phyloP scores from a whole-genome alignment of 179 eudicot genomes.

The Silene vulgaris region DNA sequence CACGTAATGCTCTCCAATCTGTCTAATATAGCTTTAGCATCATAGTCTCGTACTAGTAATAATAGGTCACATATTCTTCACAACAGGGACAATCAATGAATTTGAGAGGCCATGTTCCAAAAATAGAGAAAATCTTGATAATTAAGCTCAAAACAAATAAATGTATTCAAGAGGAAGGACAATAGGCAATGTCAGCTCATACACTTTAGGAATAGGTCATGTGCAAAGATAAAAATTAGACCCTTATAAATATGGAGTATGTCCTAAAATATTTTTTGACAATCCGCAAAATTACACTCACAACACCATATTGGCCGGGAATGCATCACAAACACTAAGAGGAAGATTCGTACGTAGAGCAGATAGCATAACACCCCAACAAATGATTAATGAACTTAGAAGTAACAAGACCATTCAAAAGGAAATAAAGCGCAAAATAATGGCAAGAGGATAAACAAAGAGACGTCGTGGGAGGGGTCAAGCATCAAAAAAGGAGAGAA shows the following conservation, averaged over 20 bases:
- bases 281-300: too few relatives aligned
- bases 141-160: too few relatives aligned
- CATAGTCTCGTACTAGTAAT: conserved; percentile 27
- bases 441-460: neutral
- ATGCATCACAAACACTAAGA: neutral
- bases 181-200: too few relatives aligned
- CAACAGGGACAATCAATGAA: too few relatives aligned
- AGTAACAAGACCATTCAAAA: neutral
- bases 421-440: neutral
- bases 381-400: neutral
- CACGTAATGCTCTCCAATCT: conserved; percentile 96
- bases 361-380: neutral
- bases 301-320: too few relatives aligned
- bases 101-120: too few relatives aligned
- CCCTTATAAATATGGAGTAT: too few relatives aligned
- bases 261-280: too few relatives aligned
- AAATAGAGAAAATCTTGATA: too few relatives aligned
- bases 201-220: too few relatives aligned
- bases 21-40: conserved; percentile 51
- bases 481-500: neutral
- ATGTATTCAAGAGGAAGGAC: too few relatives aligned
- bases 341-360: neutral
- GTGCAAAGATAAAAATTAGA: too few relatives aligned
- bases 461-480: neutral
- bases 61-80: neutral